Conservation (phyloP, 1,139 yeast species). For the Yamadazyma friedrichii region DNA sequence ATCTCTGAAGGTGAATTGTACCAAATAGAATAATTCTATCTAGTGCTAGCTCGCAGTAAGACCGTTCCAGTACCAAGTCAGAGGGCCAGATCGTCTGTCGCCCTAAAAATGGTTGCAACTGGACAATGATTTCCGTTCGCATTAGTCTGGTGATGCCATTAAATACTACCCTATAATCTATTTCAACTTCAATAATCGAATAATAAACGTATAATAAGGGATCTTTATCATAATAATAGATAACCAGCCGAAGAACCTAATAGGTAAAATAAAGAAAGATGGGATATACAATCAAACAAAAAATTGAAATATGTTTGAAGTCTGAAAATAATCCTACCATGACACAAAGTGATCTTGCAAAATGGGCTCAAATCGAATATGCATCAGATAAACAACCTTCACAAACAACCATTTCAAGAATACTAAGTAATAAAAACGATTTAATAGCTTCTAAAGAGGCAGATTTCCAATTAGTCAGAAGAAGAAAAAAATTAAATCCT, state of each 20-base stretch:
- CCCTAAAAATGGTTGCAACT: neutral
- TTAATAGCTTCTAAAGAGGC: constrained; percentile 58
- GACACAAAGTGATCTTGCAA: constrained; percentile 67
- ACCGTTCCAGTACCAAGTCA: too few species aligned
- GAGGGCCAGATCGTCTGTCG: too few species aligned
- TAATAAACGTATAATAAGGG: neutral
- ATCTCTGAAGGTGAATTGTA: too few species aligned
- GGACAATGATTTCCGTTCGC: constrained; percentile 8
- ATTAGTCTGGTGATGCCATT: constrained; percentile 13
- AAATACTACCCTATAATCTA: neutral
- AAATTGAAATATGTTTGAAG: constrained; percentile 65
- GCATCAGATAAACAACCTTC: constrained; percentile 56
- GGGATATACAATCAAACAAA: constrained; percentile 64
- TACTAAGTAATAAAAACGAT: constrained; percentile 57
- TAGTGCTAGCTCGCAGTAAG: too few species aligned
- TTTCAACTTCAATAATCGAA: neutral
- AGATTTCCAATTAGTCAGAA: constrained; percentile 52
- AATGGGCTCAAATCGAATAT: constrained; percentile 60
- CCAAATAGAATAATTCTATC: too few species aligned
- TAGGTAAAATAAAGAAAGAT: constrained; percentile 13
- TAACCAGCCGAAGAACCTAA: neutral
- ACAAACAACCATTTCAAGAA: constrained; percentile 66
- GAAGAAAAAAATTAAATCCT: constrained; percentile 58
- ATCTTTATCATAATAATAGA: neutral
- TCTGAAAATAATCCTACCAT: constrained; percentile 64